phyloP scores from a whole-genome alignment of 257 asterid species.

The Solanum gandarillasii region DNA sequence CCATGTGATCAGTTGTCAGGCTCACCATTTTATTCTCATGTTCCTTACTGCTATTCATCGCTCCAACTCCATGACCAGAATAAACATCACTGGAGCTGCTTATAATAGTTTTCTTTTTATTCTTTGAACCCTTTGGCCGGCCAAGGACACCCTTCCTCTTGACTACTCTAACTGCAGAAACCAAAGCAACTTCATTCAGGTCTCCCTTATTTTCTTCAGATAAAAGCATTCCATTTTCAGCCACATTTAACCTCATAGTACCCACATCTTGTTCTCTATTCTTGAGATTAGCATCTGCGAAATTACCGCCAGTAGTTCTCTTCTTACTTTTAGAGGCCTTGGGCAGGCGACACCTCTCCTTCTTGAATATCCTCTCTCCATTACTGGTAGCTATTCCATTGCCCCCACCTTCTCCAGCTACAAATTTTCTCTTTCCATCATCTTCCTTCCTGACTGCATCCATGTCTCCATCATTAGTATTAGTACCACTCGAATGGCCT shows the following conservation, averaged over 20 bases:
- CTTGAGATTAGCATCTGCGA: background rate
- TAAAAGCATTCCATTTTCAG: background rate
- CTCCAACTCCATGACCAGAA: background rate
- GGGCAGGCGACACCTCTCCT: background rate
- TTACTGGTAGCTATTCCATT: background rate
- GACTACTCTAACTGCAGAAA: background rate
- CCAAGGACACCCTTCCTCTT: constrained; percentile 6
- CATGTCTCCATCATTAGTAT: background rate
- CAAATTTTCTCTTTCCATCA: background rate
- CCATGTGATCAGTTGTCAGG: background rate
- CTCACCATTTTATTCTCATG: background rate
- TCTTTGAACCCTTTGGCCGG: constrained; percentile 7
- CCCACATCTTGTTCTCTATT: background rate
- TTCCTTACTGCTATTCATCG: background rate
- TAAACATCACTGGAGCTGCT: background rate
- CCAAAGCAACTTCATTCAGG: background rate
- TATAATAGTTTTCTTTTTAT: background rate
- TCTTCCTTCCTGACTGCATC: background rate
- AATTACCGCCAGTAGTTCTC: background rate
- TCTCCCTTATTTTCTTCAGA: background rate
- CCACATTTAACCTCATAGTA: background rate
- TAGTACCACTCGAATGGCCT: background rate
- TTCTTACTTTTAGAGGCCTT: constrained; percentile 9
- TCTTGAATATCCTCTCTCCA: background rate
- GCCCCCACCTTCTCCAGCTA: background rate